phyloP scores from a whole-genome alignment of 2,329 filamentous ascomycete species.

The Phyllosticta paracitricarpa region DNA sequence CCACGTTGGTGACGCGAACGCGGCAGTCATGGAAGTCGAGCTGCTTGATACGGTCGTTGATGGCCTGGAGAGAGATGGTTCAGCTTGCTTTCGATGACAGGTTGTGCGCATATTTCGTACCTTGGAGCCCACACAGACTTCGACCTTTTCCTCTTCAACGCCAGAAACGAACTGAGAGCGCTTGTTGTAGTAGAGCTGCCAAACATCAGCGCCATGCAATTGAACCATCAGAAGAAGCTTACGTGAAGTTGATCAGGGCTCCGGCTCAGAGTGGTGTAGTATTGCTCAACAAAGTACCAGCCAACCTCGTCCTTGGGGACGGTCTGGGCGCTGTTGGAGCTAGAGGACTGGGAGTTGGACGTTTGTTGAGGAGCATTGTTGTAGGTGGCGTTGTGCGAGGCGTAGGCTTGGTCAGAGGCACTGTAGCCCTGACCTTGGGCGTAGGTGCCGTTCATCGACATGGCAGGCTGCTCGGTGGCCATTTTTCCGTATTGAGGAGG shows the following conservation, averaged over 20 bases:
- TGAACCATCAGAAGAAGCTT: conserved; percentile 17
- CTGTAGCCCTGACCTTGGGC: conserved; percentile 30
- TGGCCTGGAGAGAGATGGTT: conserved; percentile 47
- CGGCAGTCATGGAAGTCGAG: conserved; percentile 97
- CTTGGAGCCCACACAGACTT: conserved; percentile 77
- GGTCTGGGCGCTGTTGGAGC: conserved; percentile 21
- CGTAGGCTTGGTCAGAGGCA: conserved; percentile 24
- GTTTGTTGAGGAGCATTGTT: conserved; percentile 20
- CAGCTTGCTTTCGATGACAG: conserved; percentile 13
- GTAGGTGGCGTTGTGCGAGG: conserved; percentile 19
- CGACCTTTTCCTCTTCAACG: conserved; percentile 77
- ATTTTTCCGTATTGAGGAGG: conserved; percentile 16
- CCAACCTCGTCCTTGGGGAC: conserved; percentile 85
- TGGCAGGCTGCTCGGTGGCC: conserved; percentile 29
- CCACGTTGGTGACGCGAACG: conserved; percentile 94
- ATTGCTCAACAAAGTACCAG: conserved; percentile 99
- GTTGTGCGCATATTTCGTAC: conserved; percentile 41
- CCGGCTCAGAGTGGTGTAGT: conserved; percentile 96
- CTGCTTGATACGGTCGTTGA: conserved; percentile 87
- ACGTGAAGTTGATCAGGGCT: conserved; percentile 82
- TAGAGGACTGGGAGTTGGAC: conserved; percentile 12
- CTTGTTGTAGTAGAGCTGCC: conserved; percentile 81
- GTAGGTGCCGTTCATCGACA: conserved; percentile 41
- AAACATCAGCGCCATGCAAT: conserved; percentile 15
- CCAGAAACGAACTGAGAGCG: conserved; percentile 91